Conservation (phyloP, 164 flowering plant species). For the Buxus sempervirens region DNA sequence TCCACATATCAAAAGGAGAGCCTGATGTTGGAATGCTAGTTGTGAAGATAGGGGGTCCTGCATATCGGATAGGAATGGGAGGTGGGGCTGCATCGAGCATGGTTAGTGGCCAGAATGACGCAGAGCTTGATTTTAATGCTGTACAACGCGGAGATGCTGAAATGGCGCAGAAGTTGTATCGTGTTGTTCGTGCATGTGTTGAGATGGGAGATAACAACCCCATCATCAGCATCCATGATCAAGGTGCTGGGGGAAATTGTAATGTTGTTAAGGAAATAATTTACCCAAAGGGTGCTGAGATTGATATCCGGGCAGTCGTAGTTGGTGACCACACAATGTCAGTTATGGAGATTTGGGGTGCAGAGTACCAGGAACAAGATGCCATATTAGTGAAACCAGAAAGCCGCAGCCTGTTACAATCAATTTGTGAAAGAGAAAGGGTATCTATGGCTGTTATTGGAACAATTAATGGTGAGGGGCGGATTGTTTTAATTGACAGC, state of each 20-base stretch:
- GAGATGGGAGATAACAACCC: conserved; percentile 92
- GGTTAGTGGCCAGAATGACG: conserved; percentile 98
- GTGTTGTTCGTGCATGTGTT: conserved; percentile 85
- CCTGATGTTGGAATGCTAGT: conserved; percentile 94
- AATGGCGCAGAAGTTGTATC: conserved; percentile 95
- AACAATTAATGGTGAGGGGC: conserved; percentile 73
- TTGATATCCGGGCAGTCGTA: conserved; percentile 78
- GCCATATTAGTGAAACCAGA: conserved; percentile 88
- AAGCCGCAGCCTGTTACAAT: conserved; percentile 52
- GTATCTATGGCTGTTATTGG: conserved; percentile 93
- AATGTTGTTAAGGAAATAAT: conserved; percentile 97
- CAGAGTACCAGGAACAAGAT: conserved; percentile 97
- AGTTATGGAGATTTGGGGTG: conserved; percentile 95
- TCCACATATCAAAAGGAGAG: conserved; percentile 77
- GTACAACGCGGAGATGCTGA: conserved; percentile 98
- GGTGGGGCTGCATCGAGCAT: conserved; percentile 98
- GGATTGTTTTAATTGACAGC: conserved; percentile 67
- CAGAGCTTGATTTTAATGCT: conserved; percentile 93
- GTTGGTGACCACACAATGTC: conserved; percentile 97
- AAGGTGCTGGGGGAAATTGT: conserved; percentile 98
- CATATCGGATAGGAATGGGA: conserved; percentile 98
- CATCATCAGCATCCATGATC: conserved; percentile 93
- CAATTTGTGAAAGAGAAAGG: conserved; percentile 88
- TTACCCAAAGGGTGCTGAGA: conserved; percentile 86
- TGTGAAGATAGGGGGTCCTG: conserved; percentile 96